phyloP scores from a whole-genome alignment of 768 basidiomycete genomes.

The Tricholoma flavovirens region DNA sequence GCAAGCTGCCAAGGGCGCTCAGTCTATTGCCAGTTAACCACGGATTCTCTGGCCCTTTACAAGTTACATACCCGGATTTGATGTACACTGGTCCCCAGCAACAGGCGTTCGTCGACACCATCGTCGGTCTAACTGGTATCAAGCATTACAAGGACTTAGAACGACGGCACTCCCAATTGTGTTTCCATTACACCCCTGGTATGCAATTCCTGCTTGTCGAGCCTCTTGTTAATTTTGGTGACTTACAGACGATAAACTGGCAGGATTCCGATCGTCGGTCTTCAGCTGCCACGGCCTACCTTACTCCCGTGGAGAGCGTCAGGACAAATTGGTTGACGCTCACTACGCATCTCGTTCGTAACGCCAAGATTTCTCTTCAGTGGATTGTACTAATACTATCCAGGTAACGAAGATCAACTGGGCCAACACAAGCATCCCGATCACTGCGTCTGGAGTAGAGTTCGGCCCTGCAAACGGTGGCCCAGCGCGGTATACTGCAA shows the following conservation, averaged over 20 bases:
- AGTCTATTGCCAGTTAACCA: constrained; percentile 48
- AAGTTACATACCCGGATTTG: constrained; percentile 43
- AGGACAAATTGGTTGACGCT: constrained; percentile 48
- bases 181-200: constrained; percentile 52
- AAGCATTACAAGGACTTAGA: constrained; percentile 42
- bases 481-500: constrained; percentile 33
- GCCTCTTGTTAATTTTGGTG: background rate
- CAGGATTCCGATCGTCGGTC: constrained; percentile 46
- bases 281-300: constrained; percentile 49
- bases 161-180: constrained; percentile 50
- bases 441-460: constrained; percentile 41
- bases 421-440: constrained; percentile 27
- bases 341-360: constrained; percentile 31
- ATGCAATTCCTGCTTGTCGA: constrained; percentile 7
- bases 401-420: constrained; percentile 44
- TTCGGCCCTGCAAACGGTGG: constrained; percentile 37
- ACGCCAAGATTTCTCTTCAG: background rate
- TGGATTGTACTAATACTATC: background rate
- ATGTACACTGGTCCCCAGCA: constrained; percentile 59
- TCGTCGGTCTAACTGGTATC: constrained; percentile 43
- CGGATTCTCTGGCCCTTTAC: constrained; percentile 47
- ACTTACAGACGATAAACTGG: constrained; percentile 38
- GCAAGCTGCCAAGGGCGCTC: constrained; percentile 42
- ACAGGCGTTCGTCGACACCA: constrained; percentile 40
- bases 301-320: constrained; percentile 43